Conservation (phyloP, 2,329 filamentous ascomycete species). For the Cytospora chrysosperma region DNA sequence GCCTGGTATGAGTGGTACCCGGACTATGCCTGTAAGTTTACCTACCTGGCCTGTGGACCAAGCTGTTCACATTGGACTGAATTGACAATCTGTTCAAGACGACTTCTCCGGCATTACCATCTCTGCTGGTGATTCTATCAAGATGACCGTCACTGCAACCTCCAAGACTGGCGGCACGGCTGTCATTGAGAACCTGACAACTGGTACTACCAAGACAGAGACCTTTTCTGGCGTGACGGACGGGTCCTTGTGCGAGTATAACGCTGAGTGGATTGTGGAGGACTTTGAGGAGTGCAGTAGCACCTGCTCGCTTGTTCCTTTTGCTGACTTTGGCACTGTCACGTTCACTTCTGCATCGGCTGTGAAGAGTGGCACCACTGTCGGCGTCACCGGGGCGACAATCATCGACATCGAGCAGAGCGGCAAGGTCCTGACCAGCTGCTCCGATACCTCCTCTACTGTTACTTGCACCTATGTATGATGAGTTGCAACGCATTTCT, state of each 20-base stretch:
- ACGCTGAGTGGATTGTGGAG: conserved; percentile 65
- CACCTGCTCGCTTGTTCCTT: conserved; percentile 38
- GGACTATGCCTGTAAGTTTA: conserved; percentile 42
- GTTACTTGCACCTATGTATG: conserved; percentile 42
- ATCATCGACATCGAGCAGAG: conserved; percentile 66
- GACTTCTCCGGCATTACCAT: conserved; percentile 27
- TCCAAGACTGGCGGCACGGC: conserved; percentile 44
- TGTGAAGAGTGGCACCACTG: conserved; percentile 31
- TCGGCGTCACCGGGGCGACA: conserved; percentile 48
- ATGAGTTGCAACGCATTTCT: background rate
- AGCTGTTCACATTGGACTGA: background rate
- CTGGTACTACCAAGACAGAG: conserved; percentile 50
- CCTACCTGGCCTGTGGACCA: background rate
- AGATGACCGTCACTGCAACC: conserved; percentile 37
- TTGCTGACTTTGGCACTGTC: conserved; percentile 48
- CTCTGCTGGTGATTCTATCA: conserved; percentile 27
- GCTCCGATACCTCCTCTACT: conserved; percentile 23
- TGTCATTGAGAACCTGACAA: conserved; percentile 48
- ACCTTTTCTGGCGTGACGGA: conserved; percentile 43
- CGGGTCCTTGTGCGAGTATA: conserved; percentile 49
- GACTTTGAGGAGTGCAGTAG: conserved; percentile 41
- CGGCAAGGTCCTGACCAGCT: conserved; percentile 53
- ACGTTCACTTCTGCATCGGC: conserved; percentile 41
- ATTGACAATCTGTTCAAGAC: background rate
- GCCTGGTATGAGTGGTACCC: conserved; percentile 65